Base-by-base conservation (phyloP, 805 yeast genomes). In the Phaffomyces opuntiae region DNA sequence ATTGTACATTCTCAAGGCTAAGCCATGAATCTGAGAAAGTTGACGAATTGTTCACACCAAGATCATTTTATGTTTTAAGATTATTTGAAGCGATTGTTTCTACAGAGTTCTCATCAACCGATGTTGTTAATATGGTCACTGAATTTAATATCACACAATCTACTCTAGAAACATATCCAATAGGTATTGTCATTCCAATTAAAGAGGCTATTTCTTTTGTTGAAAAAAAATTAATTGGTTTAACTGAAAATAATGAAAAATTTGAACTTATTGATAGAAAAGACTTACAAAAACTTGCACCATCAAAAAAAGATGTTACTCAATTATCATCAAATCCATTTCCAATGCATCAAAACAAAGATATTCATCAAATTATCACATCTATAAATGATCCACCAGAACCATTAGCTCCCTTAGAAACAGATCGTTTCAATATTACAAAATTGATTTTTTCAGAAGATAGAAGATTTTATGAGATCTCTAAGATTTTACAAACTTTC, bases 371-470 rank as follows among this genome's bases (percentile, higher is more conserved):
- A 55, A 56, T 73, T 51, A 48, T 69, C 50, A 53, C 67, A 49
- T 56, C 69, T 42, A 52, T 71, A 44, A 59, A 62, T 36, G 70
- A 74, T 41, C 68, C 65, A 27, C 82, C 78, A 19, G 65, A 69
- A 5, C 60, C 77, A 2, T 59, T 74, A 35, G 80, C 88, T 0
- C 84, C 80, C 42, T 70, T 80, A 1, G 91, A 85, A 54, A 80
- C 81, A 4, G 90, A 83, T 46, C 67, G 83, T 40, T 73, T 81
- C 39, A 75, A 75, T 31, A 73, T 85, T n/a, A 80, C 91, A 1
- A 78, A 77, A 50, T 63, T 84, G 12, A 80, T 90, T 0, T 91
- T 88, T 58, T 78, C 81, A 14, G 74, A 77, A 38, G 98, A 91
- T 61, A 67, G 95, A 39, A 68, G 97, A 40, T 85, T 83, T 57